phyloP scores from a whole-genome alignment of 495 filamentous ascomycete species.

The Bathelium albidoporum region DNA sequence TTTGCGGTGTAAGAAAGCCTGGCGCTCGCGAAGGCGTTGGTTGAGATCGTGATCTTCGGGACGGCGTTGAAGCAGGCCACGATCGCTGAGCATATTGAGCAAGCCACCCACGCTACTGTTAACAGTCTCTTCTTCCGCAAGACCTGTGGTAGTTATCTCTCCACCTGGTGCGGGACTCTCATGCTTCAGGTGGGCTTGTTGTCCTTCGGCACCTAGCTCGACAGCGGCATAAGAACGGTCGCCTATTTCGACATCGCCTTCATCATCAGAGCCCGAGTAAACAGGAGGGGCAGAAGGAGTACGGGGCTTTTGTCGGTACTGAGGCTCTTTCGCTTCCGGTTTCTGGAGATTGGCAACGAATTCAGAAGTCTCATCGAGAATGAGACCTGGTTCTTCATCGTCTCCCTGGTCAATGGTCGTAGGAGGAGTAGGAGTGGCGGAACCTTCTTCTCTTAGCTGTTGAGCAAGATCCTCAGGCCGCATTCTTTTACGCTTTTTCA shows the following conservation, averaged over 20 bases:
- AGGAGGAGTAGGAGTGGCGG: constrained; percentile 34
- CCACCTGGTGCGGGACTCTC: constrained; percentile 38
- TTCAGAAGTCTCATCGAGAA: constrained; percentile 91
- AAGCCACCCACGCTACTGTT: constrained; percentile 67
- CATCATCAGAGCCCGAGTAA: constrained; percentile 41
- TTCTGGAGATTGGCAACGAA: constrained; percentile 81
- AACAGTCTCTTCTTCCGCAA: constrained; percentile 75
- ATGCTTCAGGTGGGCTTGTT: constrained; percentile 39
- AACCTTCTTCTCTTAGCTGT: constrained; percentile 66
- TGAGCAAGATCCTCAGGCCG: constrained; percentile 77
- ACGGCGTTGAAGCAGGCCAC: constrained; percentile 51
- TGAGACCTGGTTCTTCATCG: constrained; percentile 58
- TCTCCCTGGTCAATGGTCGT: constrained; percentile 36
- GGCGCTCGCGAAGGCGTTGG: constrained; percentile 59
- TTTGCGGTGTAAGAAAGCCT: constrained; percentile 76
- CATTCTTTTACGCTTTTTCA: constrained; percentile 81
- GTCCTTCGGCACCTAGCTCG: constrained; percentile 44
- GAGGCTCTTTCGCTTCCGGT: constrained; percentile 52
- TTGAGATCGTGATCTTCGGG: constrained; percentile 43
- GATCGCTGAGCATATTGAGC: constrained; percentile 68
- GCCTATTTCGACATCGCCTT: constrained; percentile 53
- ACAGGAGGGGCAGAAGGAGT: constrained; percentile 28
- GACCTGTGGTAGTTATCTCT: constrained; percentile 57
- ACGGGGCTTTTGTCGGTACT: constrained; percentile 30
- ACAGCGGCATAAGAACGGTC: constrained; percentile 44